Evolutionary conservation across 805 yeast species (phyloP), one percentile per base, ranked within the genome.

Genomic region (Saccharomyces kudriavzevii): DNA sequence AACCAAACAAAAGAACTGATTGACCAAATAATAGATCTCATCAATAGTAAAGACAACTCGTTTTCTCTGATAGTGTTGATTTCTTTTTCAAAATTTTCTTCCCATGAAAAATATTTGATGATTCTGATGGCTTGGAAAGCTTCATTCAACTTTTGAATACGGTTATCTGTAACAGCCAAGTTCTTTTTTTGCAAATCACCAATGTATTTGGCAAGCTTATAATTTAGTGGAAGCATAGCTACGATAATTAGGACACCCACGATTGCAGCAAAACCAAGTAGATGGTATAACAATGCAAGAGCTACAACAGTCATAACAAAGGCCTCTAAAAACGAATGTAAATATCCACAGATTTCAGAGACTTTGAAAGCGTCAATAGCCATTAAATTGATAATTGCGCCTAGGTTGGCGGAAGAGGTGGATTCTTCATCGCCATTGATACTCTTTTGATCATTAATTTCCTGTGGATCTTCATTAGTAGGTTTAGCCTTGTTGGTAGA

Each of bases 81-180:
- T 45, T 77, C 79, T 49, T 83, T 79, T 59, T 79, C 81, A 66
- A 90, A 89, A 60, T 83, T 82, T 45, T 80, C 77, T 67, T 90
- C 97, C 97, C 97, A 90, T 3, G 94, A 96, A 70, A 90, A 89
- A 64, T 84, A 88, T 71, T 90, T 90, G 75, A 90, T 84, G 62
- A 90, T 87, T 68, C 96, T 79, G 56, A 90, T 90, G 58, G 89
- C 83, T 70, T 84, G 91, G 63, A 90, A 81, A 8, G 92, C 80
- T 70, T 90, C 97, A 68, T 89, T 90, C 62, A 90, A 79, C 68
- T 86, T 87, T 66, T 88, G 95, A 54, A 90, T 86, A 68, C 97
- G 81, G 68, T 80, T 80, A 68, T 90, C 97, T 17, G 96, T 89
- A 30, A 85, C 76, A n/a, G 77, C 79, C 74, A 91, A 78, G 78